Conservation (phyloP, 129 eudicot genomes). For the Tanacetum coccineum region DNA sequence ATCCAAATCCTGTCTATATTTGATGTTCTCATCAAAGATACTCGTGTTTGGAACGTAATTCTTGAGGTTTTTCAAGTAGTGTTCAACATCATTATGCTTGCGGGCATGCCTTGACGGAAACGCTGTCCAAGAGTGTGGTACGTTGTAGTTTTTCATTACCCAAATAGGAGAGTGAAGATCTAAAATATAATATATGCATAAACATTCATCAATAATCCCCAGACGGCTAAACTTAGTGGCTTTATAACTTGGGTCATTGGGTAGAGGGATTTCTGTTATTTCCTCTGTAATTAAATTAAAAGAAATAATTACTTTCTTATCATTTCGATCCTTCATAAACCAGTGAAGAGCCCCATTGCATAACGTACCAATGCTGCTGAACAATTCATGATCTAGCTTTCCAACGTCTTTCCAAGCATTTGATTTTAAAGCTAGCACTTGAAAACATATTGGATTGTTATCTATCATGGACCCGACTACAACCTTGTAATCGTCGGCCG, state of each 20-base stretch:
- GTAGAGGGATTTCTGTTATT: not conserved
- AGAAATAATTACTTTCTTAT: not conserved
- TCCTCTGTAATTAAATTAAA: not conserved
- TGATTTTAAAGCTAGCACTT: not conserved
- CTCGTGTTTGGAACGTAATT: not conserved
- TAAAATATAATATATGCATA: not conserved
- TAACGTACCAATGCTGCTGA: not conserved
- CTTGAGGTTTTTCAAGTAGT: not conserved
- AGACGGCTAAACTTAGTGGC: not conserved
- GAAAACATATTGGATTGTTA: not conserved
- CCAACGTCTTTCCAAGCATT: not conserved
- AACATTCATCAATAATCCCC: not conserved
- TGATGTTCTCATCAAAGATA: not conserved
- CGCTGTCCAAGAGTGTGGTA: not conserved
- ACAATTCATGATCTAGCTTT: not conserved
- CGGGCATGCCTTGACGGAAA: not conserved
- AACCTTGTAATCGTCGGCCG: not conserved
- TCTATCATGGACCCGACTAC: not conserved
- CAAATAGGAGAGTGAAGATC: not conserved
- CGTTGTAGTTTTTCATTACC: not conserved
- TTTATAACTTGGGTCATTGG: not conserved
- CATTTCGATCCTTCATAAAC: not conserved
- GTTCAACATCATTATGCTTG: not conserved
- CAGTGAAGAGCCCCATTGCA: not conserved
- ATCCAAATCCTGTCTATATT: not conserved